Base-by-base conservation (phyloP, 257 asterid species). In the Solanum chmielewskii region DNA sequence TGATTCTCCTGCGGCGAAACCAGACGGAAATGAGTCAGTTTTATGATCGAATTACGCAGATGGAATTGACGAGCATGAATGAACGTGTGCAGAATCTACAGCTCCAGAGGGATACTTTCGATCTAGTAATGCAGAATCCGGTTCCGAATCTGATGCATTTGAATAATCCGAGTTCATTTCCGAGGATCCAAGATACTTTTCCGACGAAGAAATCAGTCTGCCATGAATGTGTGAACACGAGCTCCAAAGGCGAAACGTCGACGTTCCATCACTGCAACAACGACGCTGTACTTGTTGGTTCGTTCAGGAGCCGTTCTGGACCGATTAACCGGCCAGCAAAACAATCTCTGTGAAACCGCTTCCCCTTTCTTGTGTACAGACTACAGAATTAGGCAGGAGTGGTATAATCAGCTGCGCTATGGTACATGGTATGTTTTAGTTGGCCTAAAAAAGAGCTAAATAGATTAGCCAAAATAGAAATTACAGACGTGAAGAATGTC, bases 231-330 rank as follows among this genome's bases (percentile, higher is more conserved):
- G 88, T 15, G 83, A 89, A 86, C 4, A 91, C 86, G 87, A 87
- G 76, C 87, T 87, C 76, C 86, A 39, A 75, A 3, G 92, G 86
- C 23, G 45, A 29, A 7, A 60, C 89, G 86, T 7, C 92, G 86
- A 82, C 91, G 89, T 96, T 96, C 42, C 99, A 96, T 85, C 95
- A 70, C 41, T 96, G 99, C 86, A 92, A 87, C 6, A 94, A 94
- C 83, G 98, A 96, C 88, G 88, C 89, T 87, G 91, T 91, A 21
- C 31, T 94, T 59, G 49, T 86, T 41, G 39, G 78, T 29, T 66
- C 47, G 89, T 88, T 92, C 87, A 31, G 83, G 69, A 35, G 91
- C 47, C 89, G 86, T 85, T 88, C 86, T 37, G 97, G 96, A 56
- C 98, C 98, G 90, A 90, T 96, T 56, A 64, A 77, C 2, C 91